A percentile compares a stretch with the other conserved stretches of the same genome.
phyloP scores from a whole-genome alignment of 352 stramenopile species.

The Pilasporangium apinafurcum region DNA sequence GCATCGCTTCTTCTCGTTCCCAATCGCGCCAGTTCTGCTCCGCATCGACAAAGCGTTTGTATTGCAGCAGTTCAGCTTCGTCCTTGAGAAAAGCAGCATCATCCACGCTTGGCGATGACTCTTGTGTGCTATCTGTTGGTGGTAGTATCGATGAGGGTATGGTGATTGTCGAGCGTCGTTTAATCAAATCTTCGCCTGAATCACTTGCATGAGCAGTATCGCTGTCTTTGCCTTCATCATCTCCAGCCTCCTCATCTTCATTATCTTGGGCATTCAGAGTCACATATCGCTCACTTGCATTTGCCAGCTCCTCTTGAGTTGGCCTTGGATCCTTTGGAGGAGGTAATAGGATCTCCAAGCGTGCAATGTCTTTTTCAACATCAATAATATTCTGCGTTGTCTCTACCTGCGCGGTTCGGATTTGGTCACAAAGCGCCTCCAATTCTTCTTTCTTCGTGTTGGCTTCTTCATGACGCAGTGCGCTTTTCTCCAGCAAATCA shows the following conservation, averaged over 20 bases:
- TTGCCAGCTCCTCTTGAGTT: slow-evolving; percentile 24
- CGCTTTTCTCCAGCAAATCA: slow-evolving; percentile 57
- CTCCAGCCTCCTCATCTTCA: slow-evolving; percentile 7
- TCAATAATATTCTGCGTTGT: slow-evolving; percentile 19
- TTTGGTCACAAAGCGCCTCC: slow-evolving; percentile 18
- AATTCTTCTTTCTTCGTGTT: slow-evolving; percentile 25
- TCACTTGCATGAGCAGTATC: neutral
- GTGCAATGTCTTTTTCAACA: slow-evolving; percentile 18
- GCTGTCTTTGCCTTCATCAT: slow-evolving; percentile 3
- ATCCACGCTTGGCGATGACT: neutral
- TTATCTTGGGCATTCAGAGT: slow-evolving; percentile 14
- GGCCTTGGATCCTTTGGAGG: slow-evolving; percentile 24
- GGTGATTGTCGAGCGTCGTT: neutral
- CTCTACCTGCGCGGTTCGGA: slow-evolving; percentile 19
- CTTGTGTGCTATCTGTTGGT: too few relatives aligned
- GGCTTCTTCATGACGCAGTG: slow-evolving; percentile 45
- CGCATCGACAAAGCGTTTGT: slow-evolving; percentile 35
- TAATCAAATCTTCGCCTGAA: neutral
- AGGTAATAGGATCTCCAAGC: slow-evolving; percentile 13
- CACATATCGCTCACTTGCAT: slow-evolving; percentile 27
- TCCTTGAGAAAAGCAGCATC: slow-evolving; percentile 18
- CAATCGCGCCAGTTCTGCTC: slow-evolving; percentile 41
- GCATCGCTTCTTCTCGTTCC: slow-evolving; percentile 30
- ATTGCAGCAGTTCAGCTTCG: slow-evolving; percentile 36
- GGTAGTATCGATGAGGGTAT: too few relatives aligned